Conservation (phyloP, 352 stramenopile species). For the Phytophthora lateralis region DNA sequence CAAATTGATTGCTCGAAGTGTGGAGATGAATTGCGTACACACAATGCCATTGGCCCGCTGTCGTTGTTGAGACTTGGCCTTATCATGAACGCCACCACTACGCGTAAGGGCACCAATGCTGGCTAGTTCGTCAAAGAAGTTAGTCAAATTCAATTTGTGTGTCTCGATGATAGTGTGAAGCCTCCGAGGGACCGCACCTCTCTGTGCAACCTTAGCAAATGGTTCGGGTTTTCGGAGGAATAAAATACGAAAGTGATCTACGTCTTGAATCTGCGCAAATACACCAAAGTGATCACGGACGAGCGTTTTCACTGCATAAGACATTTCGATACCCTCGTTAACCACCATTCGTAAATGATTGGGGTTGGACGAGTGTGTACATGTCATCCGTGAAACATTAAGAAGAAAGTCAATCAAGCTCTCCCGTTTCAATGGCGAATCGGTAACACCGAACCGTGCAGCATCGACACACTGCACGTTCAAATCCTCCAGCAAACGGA, state of each 20-base stretch:
- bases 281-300: slow-evolving; percentile 57
- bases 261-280: slow-evolving; percentile 70
- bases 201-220: not conserved
- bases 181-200: slow-evolving; percentile 2
- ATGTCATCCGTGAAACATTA: slow-evolving; percentile 51
- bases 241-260: slow-evolving; percentile 60
- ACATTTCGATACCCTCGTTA: slow-evolving; percentile 67
- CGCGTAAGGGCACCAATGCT: slow-evolving; percentile 5
- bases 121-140: slow-evolving; percentile 53
- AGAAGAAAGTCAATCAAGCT: slow-evolving; percentile 55
- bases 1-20: slow-evolving; percentile 37
- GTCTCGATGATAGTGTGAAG: slow-evolving; percentile 37
- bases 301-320: slow-evolving; percentile 52
- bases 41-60: slow-evolving; percentile 22
- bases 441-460: slow-evolving; percentile 48
- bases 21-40: slow-evolving; percentile 41
- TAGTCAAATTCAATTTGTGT: slow-evolving; percentile 38
- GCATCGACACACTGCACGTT: slow-evolving; percentile 60
- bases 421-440: slow-evolving; percentile 55
- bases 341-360: slow-evolving; percentile 41
- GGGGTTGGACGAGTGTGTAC: slow-evolving; percentile 44
- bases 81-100: slow-evolving; percentile 23
- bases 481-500: slow-evolving; percentile 65
- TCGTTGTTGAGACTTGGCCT: slow-evolving; percentile 1
- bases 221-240: slow-evolving; percentile 43